Percentiles rank a stretch among this genome's conserved stretches.
phyloP scores from a whole-genome alignment of 306 rosid genomes.

The Sophora flavescens region DNA sequence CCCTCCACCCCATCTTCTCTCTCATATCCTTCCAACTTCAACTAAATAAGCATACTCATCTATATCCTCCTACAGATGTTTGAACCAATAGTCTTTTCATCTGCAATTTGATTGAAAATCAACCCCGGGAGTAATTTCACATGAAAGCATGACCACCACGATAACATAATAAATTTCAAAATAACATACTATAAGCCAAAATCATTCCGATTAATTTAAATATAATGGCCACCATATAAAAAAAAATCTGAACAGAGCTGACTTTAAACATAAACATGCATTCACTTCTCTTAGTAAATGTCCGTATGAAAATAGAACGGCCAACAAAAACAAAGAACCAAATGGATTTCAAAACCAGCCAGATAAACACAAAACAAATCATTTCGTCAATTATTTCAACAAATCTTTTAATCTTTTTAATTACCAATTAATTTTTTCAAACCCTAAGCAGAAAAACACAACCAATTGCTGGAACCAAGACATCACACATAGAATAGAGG shows the following conservation, averaged over 20 bases:
- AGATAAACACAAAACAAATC: too few species aligned
- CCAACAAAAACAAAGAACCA: conserved; percentile 22
- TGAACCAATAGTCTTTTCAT: conserved; percentile 12
- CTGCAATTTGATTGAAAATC: conserved; percentile 27
- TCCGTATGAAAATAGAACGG: conserved; percentile 8
- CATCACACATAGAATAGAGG: too few species aligned
- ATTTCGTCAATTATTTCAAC: too few species aligned
- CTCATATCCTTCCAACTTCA: conserved; percentile 4
- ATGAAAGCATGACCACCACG: conserved; percentile 14
- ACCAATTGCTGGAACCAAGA: too few species aligned
- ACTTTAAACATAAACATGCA: conserved; percentile 1
- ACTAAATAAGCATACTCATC: not conserved
- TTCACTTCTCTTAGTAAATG: not conserved
- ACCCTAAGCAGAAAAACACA: too few species aligned
- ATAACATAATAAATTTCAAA: conserved; percentile 7
- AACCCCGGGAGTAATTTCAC: conserved; percentile 6
- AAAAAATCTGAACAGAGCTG: not conserved
- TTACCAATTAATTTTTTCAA: too few species aligned
- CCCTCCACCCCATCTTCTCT: too few species aligned
- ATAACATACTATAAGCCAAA: not conserved
- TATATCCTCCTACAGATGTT: conserved; percentile 1
- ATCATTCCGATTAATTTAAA: conserved; percentile 12
- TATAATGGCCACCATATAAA: not conserved
- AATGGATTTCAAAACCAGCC: conserved; percentile 24
- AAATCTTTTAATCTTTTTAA: too few species aligned